A percentile compares a stretch with the other conserved stretches of the same genome.
phyloP scores from a whole-genome alignment of 202 grass and related monocot species.

The Zizania palustris region DNA sequence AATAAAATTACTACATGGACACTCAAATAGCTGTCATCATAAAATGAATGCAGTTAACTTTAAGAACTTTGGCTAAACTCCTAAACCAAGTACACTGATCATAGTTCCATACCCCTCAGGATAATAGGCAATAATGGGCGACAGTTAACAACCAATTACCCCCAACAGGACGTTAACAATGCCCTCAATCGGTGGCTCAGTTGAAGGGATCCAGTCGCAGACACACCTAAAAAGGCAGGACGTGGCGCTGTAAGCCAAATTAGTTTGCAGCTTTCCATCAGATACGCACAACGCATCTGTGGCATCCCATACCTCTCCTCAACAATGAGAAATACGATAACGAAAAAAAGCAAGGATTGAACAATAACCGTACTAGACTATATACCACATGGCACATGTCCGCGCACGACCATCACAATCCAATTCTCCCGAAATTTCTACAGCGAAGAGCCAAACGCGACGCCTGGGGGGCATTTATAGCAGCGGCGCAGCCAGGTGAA shows the following conservation, averaged over 20 bases:
- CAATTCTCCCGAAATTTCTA: not conserved
- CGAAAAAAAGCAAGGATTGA: too few relatives aligned
- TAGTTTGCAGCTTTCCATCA: not conserved
- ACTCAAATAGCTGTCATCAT: not conserved
- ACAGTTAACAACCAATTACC: not conserved
- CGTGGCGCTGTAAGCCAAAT: not conserved
- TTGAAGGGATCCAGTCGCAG: not conserved
- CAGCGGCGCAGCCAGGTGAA: not conserved
- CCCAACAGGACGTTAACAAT: conserved; percentile 1
- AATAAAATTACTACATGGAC: not conserved
- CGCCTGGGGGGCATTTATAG: not conserved
- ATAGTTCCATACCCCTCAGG: not conserved
- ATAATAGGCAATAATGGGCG: not conserved
- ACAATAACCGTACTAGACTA: conserved; percentile 1
- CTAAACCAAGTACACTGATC: not conserved
- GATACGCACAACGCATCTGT: not conserved
- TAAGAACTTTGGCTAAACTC: not conserved
- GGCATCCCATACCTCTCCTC: not conserved
- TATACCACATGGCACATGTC: too few relatives aligned
- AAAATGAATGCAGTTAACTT: not conserved
- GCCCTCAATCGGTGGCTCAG: not conserved
- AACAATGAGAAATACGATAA: not conserved
- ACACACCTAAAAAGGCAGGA: not conserved
- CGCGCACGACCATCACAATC: not conserved
- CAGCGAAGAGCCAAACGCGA: not conserved